Percentiles rank a stretch among this genome's conserved stretches.
phyloP scores from a whole-genome alignment of 2,329 filamentous ascomycete genomes.

The Ploettnerulaceae sp. region DNA sequence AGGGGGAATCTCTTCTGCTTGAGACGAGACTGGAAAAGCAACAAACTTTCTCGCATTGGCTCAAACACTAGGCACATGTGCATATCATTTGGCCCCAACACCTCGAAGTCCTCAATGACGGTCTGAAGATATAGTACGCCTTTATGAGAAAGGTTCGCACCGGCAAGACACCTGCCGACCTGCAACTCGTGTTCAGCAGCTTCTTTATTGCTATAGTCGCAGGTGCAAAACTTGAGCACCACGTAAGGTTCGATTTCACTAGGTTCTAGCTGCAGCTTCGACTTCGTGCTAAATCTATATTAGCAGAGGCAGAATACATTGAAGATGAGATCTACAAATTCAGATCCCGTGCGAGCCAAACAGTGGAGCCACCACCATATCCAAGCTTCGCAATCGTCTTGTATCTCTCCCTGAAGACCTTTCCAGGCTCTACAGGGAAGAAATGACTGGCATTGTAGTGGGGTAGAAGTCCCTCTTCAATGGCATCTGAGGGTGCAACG shows the following conservation, averaged over 20 bases:
- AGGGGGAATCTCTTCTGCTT: slow-evolving; percentile 5
- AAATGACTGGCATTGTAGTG: slow-evolving; percentile 8
- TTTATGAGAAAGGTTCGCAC: slow-evolving; percentile 2
- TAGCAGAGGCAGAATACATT: background rate
- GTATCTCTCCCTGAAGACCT: slow-evolving; percentile 5
- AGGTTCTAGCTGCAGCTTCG: background rate
- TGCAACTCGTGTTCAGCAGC: slow-evolving; percentile 11
- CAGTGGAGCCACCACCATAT: slow-evolving; percentile 7
- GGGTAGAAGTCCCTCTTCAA: slow-evolving; percentile 3
- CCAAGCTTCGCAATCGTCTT: slow-evolving; percentile 11
- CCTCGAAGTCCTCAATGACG: slow-evolving; percentile 5
- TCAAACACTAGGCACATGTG: slow-evolving; percentile 13
- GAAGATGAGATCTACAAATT: slow-evolving; percentile 1
- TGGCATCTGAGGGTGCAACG: too few relatives aligned
- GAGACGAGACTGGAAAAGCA: slow-evolving; percentile 3
- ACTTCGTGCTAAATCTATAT: background rate
- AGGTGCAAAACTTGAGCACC: slow-evolving; percentile 9
- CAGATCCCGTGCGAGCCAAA: slow-evolving; percentile 10
- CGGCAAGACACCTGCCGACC: background rate
- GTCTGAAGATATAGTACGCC: slow-evolving; percentile 4
- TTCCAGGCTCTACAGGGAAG: slow-evolving; percentile 1
- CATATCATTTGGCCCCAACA: background rate
- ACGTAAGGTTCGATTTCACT: slow-evolving; percentile 1
- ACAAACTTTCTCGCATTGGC: slow-evolving; percentile 12
- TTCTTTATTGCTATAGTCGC: slow-evolving; percentile 5